These are phyloP conservation scores for Carex parvula DNA, from an alignment of 176 grass and related monocot genomes.

Conservation along the genomic window DNA sequence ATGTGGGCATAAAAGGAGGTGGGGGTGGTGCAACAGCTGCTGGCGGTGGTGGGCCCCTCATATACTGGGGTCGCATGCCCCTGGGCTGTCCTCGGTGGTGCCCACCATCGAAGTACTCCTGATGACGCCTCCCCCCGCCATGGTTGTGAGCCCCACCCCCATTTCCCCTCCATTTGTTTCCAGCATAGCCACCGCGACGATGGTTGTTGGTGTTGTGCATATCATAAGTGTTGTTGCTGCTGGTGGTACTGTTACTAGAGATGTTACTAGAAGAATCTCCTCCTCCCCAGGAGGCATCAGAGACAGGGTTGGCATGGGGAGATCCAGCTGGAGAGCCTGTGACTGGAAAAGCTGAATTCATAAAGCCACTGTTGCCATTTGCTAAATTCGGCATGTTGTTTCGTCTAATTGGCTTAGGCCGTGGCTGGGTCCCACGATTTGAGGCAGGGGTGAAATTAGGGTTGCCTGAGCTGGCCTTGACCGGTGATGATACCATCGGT, in stretches of 20 bases:
- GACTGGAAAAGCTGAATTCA: slow-evolving; percentile 22
- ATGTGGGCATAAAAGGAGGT: slow-evolving; percentile 37
- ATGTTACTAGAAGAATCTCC: slow-evolving; percentile 28
- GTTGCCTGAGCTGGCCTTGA: slow-evolving; percentile 3
- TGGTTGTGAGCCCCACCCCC: slow-evolving; percentile 22
- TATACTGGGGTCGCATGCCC: slow-evolving; percentile 38
- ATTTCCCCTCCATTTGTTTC: slow-evolving; percentile 64
- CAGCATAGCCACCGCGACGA: slow-evolving; percentile 43
- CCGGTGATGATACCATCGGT: slow-evolving; percentile 3
- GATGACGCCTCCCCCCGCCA: slow-evolving; percentile 55
- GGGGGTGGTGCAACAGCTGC: slow-evolving; percentile 34
- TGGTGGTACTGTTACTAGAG: slow-evolving; percentile 35
- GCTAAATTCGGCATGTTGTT: background rate
- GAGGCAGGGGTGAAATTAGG: slow-evolving; percentile 5
- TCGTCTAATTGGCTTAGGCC: background rate
- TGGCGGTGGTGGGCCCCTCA: slow-evolving; percentile 38
- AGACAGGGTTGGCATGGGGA: slow-evolving; percentile 18
- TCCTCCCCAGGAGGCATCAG: slow-evolving; percentile 24
- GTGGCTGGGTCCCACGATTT: background rate
- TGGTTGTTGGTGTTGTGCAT: slow-evolving; percentile 32
- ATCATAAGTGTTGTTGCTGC: slow-evolving; percentile 39
- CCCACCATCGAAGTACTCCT: slow-evolving; percentile 45
- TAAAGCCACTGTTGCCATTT: background rate
- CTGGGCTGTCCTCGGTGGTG: slow-evolving; percentile 46
- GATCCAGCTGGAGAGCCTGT: slow-evolving; percentile 20